A percentile compares a stretch with the other conserved stretches of the same genome.
These are phyloP conservation scores for Ophiostoma piceae DNA, from an alignment of 2,329 filamentous ascomycete species.

Conservation along the genomic window DNA sequence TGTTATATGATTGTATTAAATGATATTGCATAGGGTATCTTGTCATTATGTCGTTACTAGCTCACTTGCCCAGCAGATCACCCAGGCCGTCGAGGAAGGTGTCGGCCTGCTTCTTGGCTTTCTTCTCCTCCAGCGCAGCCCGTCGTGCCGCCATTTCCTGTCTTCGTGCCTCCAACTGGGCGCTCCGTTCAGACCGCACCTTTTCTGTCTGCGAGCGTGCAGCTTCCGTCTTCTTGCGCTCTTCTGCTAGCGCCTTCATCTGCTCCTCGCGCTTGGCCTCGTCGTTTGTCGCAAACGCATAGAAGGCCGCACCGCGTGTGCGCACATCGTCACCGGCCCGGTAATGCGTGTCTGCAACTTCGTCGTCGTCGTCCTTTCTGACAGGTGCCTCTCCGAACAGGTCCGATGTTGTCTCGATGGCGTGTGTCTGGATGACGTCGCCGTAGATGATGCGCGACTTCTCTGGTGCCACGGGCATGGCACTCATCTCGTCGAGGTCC, in stretches of 20 bases:
- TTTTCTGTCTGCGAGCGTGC: constrained; percentile 62
- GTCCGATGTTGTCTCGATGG: constrained; percentile 69
- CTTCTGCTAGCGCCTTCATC: constrained; percentile 67
- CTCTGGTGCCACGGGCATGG: constrained; percentile 57
- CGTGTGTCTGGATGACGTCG: constrained; percentile 74
- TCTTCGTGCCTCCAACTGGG: constrained; percentile 58
- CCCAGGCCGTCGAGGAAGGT: constrained; percentile 36
- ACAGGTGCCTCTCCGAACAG: constrained; percentile 58
- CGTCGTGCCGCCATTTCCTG: constrained; percentile 60
- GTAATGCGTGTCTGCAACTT: constrained; percentile 60
- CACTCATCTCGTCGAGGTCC: constrained; percentile 64
- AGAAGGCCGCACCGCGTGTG: constrained; percentile 86
- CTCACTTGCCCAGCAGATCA: constrained; percentile 13
- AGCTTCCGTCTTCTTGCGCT: constrained; percentile 63
- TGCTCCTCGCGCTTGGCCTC: constrained; percentile 59
- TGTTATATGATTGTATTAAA: background rate
- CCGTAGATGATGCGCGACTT: constrained; percentile 69
- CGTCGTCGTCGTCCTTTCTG: constrained; percentile 35
- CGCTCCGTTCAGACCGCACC: constrained; percentile 51
- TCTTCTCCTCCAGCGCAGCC: constrained; percentile 49
- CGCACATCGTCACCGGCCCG: constrained; percentile 78
- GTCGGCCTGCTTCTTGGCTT: constrained; percentile 37
- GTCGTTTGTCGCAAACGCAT: constrained; percentile 78
- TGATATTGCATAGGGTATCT: background rate
- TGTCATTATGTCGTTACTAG: constrained; percentile 12